These are phyloP conservation scores for Pseudogymnoascus sp. DNA, from an alignment of 2,329 filamentous ascomycete genomes.

Conservation along the genomic window DNA sequence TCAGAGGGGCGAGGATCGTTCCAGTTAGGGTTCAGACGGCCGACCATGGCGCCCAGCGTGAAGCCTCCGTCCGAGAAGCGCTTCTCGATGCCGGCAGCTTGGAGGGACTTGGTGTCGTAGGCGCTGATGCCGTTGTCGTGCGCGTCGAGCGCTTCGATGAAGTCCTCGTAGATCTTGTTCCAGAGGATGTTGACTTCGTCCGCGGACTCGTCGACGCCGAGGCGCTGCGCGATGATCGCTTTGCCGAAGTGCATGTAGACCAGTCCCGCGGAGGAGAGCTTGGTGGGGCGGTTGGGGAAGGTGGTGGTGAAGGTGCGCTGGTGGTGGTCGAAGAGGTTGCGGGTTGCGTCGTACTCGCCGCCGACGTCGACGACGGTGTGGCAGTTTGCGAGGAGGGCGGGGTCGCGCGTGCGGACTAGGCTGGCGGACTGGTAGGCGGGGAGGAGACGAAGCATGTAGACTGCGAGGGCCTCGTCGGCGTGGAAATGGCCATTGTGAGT, in stretches of 20 bases:
- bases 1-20: slow-evolving; percentile 55
- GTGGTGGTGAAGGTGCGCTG: slow-evolving; percentile 82
- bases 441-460: slow-evolving; percentile 87
- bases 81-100: slow-evolving; percentile 66
- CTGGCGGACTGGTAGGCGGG: slow-evolving; percentile 66
- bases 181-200: slow-evolving; percentile 68
- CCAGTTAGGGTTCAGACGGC: slow-evolving; percentile 70
- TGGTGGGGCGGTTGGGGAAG: slow-evolving; percentile 77
- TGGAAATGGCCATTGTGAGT: slow-evolving; percentile 99
- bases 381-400: slow-evolving; percentile 66
- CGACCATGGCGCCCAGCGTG: slow-evolving; percentile 75
- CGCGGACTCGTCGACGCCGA: slow-evolving; percentile 52
- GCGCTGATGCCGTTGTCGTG: slow-evolving; percentile 91
- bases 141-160: slow-evolving; percentile 92
- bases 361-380: slow-evolving; percentile 98
- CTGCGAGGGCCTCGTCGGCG: slow-evolving; percentile 93
- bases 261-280: slow-evolving; percentile 86
- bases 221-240: slow-evolving; percentile 64
- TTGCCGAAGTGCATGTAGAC: slow-evolving; percentile 95
- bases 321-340: slow-evolving; percentile 90
- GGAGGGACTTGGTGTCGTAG: slow-evolving; percentile 65
- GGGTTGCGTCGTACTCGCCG: slow-evolving; percentile 73
- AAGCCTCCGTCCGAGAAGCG: slow-evolving; percentile 78
- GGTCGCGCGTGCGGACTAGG: slow-evolving; percentile 83
- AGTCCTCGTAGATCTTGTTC: slow-evolving; percentile 83